A percentile compares a stretch with the other conserved stretches of the same genome.
These are phyloP conservation scores for Venturia oleaginea DNA, from an alignment of 2,329 filamentous ascomycete species.

Conservation along the genomic window DNA sequence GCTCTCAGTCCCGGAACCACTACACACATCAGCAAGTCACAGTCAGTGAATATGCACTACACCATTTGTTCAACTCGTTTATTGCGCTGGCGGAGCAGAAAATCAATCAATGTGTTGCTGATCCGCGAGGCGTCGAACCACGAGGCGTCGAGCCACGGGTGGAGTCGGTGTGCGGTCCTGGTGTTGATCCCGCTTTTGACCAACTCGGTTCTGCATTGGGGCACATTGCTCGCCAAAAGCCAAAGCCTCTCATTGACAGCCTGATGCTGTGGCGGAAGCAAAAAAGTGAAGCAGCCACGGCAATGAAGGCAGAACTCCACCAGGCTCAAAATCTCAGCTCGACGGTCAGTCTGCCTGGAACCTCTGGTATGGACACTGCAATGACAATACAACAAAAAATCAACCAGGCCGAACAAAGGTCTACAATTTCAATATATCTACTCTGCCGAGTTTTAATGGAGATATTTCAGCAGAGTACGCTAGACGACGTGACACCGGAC, in stretches of 20 bases:
- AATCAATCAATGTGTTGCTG: constrained; percentile 77
- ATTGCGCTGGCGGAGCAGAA: constrained; percentile 96
- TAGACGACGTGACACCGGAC: constrained; percentile 73
- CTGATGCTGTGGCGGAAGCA: constrained; percentile 98
- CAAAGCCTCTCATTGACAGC: constrained; percentile 89
- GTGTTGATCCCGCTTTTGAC: constrained; percentile 81
- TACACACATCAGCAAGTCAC: constrained; percentile 61
- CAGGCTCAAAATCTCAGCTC: constrained; percentile 4
- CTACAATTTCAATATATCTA: constrained; percentile 91
- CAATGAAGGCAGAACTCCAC: constrained; percentile 18
- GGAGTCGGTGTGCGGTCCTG: constrained; percentile 82
- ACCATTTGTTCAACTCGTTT: constrained; percentile 95
- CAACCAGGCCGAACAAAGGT: constrained; percentile 60
- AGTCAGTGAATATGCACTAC: constrained; percentile 94
- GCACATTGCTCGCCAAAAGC: constrained; percentile 88
- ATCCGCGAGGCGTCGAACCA: constrained; percentile 70
- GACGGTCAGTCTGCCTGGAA: constrained; percentile 10
- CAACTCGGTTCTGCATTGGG: constrained; percentile 88
- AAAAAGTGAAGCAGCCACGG: constrained; percentile 74
- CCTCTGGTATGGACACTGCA: constrained; percentile 5
- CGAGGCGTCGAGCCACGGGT: constrained; percentile 76
- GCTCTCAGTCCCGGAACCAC: constrained; percentile 54
- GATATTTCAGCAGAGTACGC: constrained; percentile 81
- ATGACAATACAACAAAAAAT: constrained; percentile 18
- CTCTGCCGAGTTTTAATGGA: constrained; percentile 89